These are phyloP conservation scores for Ceratocystis colombiana DNA, from an alignment of 2,329 filamentous ascomycete species.

Conservation along the genomic window DNA sequence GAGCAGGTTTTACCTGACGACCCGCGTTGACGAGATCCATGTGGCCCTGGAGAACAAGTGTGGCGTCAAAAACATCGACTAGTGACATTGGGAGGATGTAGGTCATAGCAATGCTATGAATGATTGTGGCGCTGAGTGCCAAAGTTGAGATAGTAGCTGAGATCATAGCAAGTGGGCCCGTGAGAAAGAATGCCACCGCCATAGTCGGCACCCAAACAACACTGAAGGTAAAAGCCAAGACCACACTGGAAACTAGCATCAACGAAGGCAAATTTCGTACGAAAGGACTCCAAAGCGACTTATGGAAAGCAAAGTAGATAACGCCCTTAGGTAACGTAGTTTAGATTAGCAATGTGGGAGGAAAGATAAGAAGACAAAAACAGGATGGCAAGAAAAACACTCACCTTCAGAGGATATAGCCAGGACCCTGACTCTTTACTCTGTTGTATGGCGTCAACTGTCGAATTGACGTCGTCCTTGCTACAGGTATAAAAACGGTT, in stretches of 20 bases:
- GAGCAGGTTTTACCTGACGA: slow-evolving; percentile 53
- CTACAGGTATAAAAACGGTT: not conserved
- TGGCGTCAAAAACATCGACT: slow-evolving; percentile 80
- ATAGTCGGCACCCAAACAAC: slow-evolving; percentile 81
- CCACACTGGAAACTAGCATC: slow-evolving; percentile 57
- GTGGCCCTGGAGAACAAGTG: slow-evolving; percentile 43
- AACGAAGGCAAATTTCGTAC: slow-evolving; percentile 48
- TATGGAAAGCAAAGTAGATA: slow-evolving; percentile 48
- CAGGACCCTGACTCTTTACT: slow-evolving; percentile 14
- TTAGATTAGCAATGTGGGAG: not conserved
- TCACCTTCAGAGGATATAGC: slow-evolving; percentile 70
- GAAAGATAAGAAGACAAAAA: not conserved
- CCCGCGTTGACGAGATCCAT: slow-evolving; percentile 60
- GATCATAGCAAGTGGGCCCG: slow-evolving; percentile 69
- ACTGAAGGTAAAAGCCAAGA: slow-evolving; percentile 73
- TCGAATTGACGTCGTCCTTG: slow-evolving; percentile 20
- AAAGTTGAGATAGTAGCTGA: slow-evolving; percentile 60
- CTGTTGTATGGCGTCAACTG: slow-evolving; percentile 15
- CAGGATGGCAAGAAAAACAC: not conserved
- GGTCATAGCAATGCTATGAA: slow-evolving; percentile 50
- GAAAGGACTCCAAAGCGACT: slow-evolving; percentile 50
- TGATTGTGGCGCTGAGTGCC: slow-evolving; percentile 50
- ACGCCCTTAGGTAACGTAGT: slow-evolving; percentile 40
- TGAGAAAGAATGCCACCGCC: slow-evolving; percentile 71
- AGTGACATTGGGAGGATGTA: slow-evolving; percentile 75